Evolutionary conservation across 2,329 filamentous ascomycete genomes (phyloP).

Genomic region (Colletotrichum musae): DNA sequence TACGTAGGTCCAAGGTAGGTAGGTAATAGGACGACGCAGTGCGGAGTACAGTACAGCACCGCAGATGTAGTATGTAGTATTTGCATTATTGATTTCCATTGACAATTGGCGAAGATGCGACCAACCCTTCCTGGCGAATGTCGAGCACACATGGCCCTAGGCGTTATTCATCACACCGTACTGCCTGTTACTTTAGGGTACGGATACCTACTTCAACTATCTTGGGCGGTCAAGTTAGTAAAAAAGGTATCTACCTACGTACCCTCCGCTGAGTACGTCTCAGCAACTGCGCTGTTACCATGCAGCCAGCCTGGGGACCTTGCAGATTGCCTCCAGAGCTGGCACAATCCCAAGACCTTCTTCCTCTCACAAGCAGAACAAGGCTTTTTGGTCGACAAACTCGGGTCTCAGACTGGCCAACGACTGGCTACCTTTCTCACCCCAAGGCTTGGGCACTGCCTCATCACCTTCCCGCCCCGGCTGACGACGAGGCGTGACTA

Average conservation of each 20-base stretch:
- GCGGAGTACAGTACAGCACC: slow-evolving; percentile 19
- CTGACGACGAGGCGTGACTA: slow-evolving; percentile 4
- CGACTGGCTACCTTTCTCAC: background rate
- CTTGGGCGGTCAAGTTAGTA: too few relatives aligned
- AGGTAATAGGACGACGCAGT: background rate
- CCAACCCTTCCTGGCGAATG: too few relatives aligned
- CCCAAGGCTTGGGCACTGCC: background rate
- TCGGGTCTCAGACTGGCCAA: background rate
- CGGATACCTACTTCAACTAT: too few relatives aligned
- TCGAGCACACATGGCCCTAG: too few relatives aligned
- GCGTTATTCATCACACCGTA: too few relatives aligned
- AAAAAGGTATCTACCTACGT: too few relatives aligned
- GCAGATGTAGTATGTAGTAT: too few relatives aligned
- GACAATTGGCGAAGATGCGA: too few relatives aligned
- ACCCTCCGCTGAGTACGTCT: too few relatives aligned
- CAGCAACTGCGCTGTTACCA: background rate
- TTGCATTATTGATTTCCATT: too few relatives aligned
- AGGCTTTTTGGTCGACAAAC: background rate
- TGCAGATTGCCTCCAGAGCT: slow-evolving; percentile 14
- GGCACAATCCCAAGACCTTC: background rate
- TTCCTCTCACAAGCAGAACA: background rate
- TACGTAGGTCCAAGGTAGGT: background rate
- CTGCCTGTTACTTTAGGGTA: too few relatives aligned
- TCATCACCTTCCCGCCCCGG: background rate
- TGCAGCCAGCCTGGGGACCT: slow-evolving; percentile 26